A percentile compares a stretch with the other conserved stretches of the same genome.
phyloP scores from a whole-genome alignment of 352 stramenopile species.

The Elongisporangium anandrum region DNA sequence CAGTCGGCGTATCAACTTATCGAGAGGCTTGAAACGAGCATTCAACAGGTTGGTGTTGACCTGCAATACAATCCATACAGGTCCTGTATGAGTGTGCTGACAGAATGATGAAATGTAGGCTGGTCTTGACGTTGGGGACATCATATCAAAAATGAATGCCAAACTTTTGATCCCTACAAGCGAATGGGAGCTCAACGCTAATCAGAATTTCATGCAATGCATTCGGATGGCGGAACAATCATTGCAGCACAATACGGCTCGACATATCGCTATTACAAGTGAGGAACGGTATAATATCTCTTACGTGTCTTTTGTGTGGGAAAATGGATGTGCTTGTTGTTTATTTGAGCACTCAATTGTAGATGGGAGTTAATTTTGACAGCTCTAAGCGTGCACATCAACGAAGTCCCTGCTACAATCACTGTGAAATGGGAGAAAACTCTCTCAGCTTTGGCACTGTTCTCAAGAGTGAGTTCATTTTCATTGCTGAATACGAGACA shows the following conservation, averaged over 20 bases:
- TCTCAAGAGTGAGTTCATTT: background rate
- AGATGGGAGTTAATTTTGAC: background rate
- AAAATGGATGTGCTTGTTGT: too few species aligned
- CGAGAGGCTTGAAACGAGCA: background rate
- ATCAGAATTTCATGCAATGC: background rate
- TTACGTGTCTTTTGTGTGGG: background rate
- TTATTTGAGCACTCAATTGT: background rate
- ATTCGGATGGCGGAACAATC: background rate
- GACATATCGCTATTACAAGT: background rate
- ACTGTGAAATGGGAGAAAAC: background rate
- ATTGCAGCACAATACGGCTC: background rate
- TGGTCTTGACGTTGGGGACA: background rate
- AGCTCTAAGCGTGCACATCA: background rate
- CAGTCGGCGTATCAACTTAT: background rate
- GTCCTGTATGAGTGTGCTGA: too few species aligned
- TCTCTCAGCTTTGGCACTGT: background rate
- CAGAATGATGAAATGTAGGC: too few species aligned
- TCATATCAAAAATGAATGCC: background rate
- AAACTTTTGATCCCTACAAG: background rate
- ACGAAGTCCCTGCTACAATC: background rate
- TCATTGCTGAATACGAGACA: background rate
- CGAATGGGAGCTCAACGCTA: background rate
- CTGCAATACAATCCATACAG: too few species aligned
- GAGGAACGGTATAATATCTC: background rate
- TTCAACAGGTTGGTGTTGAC: background rate